Evolutionary conservation across 306 rosid genomes (phyloP).

Genomic region (Vigna nakashimae): DNA sequence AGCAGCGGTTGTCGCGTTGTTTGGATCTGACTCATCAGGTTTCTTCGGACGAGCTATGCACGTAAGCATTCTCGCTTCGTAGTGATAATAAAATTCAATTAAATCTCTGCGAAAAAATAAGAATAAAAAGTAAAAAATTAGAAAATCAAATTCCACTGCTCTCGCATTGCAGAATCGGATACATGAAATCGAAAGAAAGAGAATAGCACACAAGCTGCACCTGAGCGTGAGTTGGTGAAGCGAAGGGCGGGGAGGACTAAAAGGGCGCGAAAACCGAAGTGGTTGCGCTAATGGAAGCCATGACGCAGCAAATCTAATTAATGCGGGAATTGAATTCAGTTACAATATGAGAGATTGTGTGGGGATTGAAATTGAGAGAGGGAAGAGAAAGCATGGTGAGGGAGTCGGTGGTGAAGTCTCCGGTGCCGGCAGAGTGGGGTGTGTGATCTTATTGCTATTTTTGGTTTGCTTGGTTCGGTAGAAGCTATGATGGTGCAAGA

Average conservation of each 20-base stretch:
- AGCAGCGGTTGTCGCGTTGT: conserved; percentile 43
- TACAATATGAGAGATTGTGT: conserved; percentile 42
- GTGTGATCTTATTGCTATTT: conserved; percentile 6
- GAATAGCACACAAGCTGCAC: neutral
- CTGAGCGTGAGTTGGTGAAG: conserved; percentile 10
- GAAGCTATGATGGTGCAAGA: conserved; percentile 56
- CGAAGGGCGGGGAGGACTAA: neutral
- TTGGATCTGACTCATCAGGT: conserved; percentile 70
- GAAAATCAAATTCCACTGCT: neutral
- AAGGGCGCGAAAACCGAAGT: conserved; percentile 38
- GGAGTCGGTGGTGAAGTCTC: conserved; percentile 39
- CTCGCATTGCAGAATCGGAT: conserved; percentile 30
- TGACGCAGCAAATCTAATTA: conserved; percentile 24
- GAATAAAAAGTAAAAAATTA: neutral
- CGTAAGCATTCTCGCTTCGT: conserved; percentile 69
- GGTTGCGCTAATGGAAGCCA: neutral
- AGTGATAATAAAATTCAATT: neutral
- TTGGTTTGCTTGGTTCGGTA: conserved; percentile 12
- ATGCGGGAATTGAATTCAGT: conserved; percentile 3
- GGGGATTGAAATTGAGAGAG: neutral
- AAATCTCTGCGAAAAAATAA: conserved; percentile 23
- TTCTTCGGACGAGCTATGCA: conserved; percentile 95
- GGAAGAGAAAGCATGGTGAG: neutral
- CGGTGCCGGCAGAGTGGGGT: conserved; percentile 25
- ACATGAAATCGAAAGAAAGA: conserved; percentile 21